Evolutionary conservation across 371 early-diverging fungal species (phyloP), one percentile per base, ranked within the genome.

Genomic region (Lichtheimia ramosa): DNA sequence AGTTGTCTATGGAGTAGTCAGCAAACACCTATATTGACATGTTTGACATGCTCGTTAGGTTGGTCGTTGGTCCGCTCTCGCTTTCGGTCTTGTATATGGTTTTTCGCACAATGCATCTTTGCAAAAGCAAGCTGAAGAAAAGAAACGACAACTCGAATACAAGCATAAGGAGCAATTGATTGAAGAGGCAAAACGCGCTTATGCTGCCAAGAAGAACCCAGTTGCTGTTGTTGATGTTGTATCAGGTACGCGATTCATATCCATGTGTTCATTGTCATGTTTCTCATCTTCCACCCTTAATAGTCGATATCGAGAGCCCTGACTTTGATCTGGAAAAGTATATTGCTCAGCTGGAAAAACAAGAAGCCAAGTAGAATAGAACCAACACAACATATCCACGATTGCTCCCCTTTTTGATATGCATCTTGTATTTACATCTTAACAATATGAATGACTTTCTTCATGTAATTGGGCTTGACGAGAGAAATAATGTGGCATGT

Each of bases 61-160:
- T 71, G 88, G 85, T 69, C 89, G 91, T 72, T 90, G 89, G 88
- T 86, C 85, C 62, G 89, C 85, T 55, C 81, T 89, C 67, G 85
- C 79, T 54, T 76, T 77, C 49, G 91, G 91, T 66, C 79, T 89
- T 48, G 84, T 83, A 66, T 90, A 90, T 65, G 91, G 91, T 40
- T 84, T 75, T 65, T 72, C 81, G 43, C 91, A 88, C 75, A 84
- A 87, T 54, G 77, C 81, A 48, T 75, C 83, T 43, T 79, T 90
- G 74, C 77, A 83, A 54, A 81, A 81, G 62, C 73, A 83, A 62
- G 89, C 85, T 42, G 70, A 81, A 55, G 71, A 70, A 65, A 83
- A 78, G 63, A 79, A 82, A 67, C 73, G 77, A 59, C 68, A 86
- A 59, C 62, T 74, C 58, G 86, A 85, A 66, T 84, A 85, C 64